Base-by-base conservation (phyloP, 495 filamentous ascomycete genomes). In the Paragyromitra xinjiangensis region DNA sequence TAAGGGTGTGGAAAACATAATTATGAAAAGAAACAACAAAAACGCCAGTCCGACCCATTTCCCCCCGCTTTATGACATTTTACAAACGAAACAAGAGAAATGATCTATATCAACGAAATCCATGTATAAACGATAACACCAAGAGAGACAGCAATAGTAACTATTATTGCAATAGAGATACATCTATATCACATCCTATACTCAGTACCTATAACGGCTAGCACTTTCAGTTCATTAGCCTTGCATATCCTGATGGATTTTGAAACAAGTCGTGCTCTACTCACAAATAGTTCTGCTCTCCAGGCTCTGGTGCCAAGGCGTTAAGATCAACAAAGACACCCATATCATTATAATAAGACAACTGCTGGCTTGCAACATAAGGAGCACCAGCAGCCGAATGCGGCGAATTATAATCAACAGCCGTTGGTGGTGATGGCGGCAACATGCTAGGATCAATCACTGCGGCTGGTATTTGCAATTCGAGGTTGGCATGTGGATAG, bases 201-300 rank as follows among this genome's bases (percentile, higher is more conserved):
- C 29, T 59, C 42, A 77, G 22, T 71, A 77, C 61, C 61, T 45
- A 34, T 76, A 72, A 58, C 73, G 73, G 5, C 68, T 26, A 19
- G 62, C 34, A 59, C 74, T 77, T 59, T 71, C 66, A 12, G 22
- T 59, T 61, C 22, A 24, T 76, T 24, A 77, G 74, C 19, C 48
- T 55, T 22, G 12, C 9, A 29, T 34, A 59, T 34, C 14, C 12
- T 2, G 50, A 11, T 37, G 40, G 59, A 16, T 40, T 19, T 58
- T 9, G 11, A 2, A 22, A 19, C 6, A 26, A 59, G 26, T 11
- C 48, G 3, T 58, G 11, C 50, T 58, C 11, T 45, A 76, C 74
- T 66, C 55, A 77, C 74, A 40, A 73, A 34, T 77, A 77, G 22
- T 62, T 73, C 56, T 77, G 74, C 16, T 58, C 74, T 42, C 62